Evolutionary conservation across 371 early-diverging fungal genomes (phyloP), one percentile per base, ranked within the genome.

Genomic region (Umbelopsis sp.): DNA sequence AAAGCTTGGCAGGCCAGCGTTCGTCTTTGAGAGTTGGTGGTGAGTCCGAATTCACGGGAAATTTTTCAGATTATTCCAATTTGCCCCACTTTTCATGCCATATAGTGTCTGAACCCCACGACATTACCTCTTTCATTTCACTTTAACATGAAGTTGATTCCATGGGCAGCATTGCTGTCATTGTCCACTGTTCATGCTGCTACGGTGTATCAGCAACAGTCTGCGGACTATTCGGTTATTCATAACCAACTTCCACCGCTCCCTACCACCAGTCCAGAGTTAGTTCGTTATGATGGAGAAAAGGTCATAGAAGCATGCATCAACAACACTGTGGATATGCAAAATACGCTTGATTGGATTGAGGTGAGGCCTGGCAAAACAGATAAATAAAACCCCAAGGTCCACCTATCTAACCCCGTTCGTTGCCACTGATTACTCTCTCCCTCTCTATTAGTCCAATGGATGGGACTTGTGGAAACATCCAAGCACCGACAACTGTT

Each of bases 391-490:
- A 29, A 29, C 3, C 29, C 45, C 22, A 22, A 22, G 22, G 22
- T 22, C 22, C 22, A 22, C 45, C 18, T 45, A 10, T 10, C 45
- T 45, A 14, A 4, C 4, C 6, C 18, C 45, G 22, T 22, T 22
- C 18, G 14, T 18, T 45, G 45, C 18, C 45, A 14, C n/a, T n/a
- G n/a, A n/a, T n/a, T n/a, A n/a, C 10, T 53, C 14, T 25, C 29
- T 24, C 12, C 22, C 10, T 53, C 14, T 25, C 29, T 24, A 1
- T 51, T 51, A 51, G 52, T 29, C 12, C 52, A 22, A 51, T 35
- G 57, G 35, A 10, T 57, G 29, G 35, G 57, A 57, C n/a, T 18
- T 57, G 16, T 57, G 57, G 57, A 57, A 57, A 48, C 48, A 48
- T 48, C 48, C 48, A 16, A 57, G 35, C 35, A 35, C 57, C 35